A percentile compares a stretch with the other conserved stretches of the same genome.
phyloP scores from a whole-genome alignment of 768 basidiomycete genomes.

The Hypholoma fasciculare region DNA sequence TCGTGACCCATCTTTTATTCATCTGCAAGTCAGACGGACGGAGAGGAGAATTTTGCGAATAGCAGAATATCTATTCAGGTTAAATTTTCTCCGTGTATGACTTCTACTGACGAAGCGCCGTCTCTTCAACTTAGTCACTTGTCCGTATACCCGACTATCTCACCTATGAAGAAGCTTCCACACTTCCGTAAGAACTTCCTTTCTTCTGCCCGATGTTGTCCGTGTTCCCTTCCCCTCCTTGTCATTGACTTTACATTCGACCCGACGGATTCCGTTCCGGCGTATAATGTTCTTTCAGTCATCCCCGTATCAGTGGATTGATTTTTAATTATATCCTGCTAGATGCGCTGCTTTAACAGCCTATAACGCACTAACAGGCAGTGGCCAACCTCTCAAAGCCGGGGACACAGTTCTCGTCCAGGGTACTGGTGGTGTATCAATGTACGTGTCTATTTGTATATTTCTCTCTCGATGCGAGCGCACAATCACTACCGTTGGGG shows the following conservation, averaged over 20 bases:
- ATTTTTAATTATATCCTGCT: slow-evolving; percentile 7
- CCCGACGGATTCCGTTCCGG: too few relatives aligned
- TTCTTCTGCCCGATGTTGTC: too few relatives aligned
- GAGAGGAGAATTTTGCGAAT: too few relatives aligned
- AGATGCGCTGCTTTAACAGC: slow-evolving; percentile 63
- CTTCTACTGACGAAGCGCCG: too few relatives aligned
- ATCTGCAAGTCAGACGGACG: too few relatives aligned
- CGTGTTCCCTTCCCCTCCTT: too few relatives aligned
- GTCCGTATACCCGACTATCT: slow-evolving; percentile 56
- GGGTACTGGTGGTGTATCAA: slow-evolving; percentile 61
- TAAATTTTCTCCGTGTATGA: too few relatives aligned
- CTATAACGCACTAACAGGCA: slow-evolving; percentile 57
- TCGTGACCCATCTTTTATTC: too few relatives aligned
- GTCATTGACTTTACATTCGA: too few relatives aligned
- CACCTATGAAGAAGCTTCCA: slow-evolving; percentile 65
- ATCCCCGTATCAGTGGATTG: neutral
- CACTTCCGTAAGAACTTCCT: slow-evolving; percentile 47
- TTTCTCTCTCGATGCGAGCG: too few relatives aligned
- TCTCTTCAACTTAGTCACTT: slow-evolving; percentile 34
- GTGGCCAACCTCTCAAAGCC: slow-evolving; percentile 44
- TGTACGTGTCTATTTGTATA: slow-evolving; percentile 27
- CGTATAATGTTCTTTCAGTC: too few relatives aligned
- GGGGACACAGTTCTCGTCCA: slow-evolving; percentile 60
- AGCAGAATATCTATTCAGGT: too few relatives aligned
- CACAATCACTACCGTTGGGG: neutral